Base-by-base conservation (phyloP, 345 rosid species). In the Eucalyptus marginata region DNA sequence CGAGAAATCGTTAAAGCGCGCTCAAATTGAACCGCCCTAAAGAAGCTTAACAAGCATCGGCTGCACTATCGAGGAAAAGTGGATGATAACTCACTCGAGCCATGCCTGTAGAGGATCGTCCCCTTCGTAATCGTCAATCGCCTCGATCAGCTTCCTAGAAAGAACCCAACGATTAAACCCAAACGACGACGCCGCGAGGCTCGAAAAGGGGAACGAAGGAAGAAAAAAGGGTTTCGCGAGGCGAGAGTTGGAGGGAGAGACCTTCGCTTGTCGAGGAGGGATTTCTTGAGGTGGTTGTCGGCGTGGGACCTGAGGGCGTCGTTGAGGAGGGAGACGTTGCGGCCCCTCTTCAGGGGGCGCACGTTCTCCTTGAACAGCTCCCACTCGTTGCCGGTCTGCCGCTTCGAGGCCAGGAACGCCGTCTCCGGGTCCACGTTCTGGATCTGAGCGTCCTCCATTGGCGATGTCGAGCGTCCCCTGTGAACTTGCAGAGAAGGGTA, bases 351-450 rank as follows among this genome's bases (percentile, higher is more conserved):
- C 71, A 97, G 88, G 1, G 99, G 99, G 88, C 97, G 91, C 14
- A 97, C 96, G 91, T 97, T 97, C 87, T 97, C 99, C 90, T 97
- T 97, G 94, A 92, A 97, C 54, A 95, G 93, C 89, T 97, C 99
- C 99, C 99, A 97, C 91, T 97, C 98, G 80, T 91, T 84, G 12
- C 99, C 97, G 0, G 96, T 96, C 93, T 96, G 95, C 88, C 93
- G 92, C 83, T 93, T 95, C 11, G 96, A 95, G 8, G 92, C 94
- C 4, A 97, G 94, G 90, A 97, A 97, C 93, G 92, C 94, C 46
- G 96, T 76, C 92, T 97, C 99, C 50, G 97, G 95, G 89, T 97
- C 99, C 90, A 95, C 59, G 76, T 86, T 87, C 90, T 91, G 88
- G 43, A 91, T 90, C 49, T 59, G 87, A 7, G 87, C 79, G 64